phyloP scores from a whole-genome alignment of 179 eudicot genomes.

The Patellifolia procumbens region DNA sequence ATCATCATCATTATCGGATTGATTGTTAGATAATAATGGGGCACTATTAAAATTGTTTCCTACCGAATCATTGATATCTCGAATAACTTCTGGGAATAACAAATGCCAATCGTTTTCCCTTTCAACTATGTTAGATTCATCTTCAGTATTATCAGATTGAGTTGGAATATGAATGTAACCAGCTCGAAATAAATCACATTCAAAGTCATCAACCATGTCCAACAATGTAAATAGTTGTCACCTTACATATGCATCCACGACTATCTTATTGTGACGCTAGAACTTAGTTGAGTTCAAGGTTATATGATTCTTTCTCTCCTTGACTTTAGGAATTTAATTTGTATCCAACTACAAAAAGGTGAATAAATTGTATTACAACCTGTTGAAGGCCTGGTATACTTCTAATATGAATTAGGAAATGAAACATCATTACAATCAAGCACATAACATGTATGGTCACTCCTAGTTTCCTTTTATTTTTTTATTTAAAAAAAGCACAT shows the following conservation, averaged over 20 bases:
- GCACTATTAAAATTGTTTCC: neutral
- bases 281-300: neutral
- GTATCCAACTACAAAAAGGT: neutral
- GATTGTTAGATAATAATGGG: neutral
- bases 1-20: neutral
- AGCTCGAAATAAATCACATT: constrained; percentile 10
- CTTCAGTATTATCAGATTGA: neutral
- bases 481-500: no score
- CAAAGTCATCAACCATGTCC: constrained; percentile 22
- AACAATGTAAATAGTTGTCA: neutral
- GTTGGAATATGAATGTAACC: constrained; percentile 5
- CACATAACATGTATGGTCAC: no score
- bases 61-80: neutral
- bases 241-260: constrained; percentile 6
- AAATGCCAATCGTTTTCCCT: constrained; percentile 15
- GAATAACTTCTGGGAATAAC: constrained; percentile 24
- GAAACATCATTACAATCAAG: no score
- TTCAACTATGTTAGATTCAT: neutral
- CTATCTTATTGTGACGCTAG: neutral
- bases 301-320: neutral
- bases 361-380: neutral
- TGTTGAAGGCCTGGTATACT: no score
- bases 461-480: no score
- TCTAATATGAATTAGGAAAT: no score
- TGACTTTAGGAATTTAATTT: neutral